These are phyloP conservation scores for Stygiomarasmius scandens DNA, from an alignment of 1,284 basidiomycete species.

Conservation along the genomic window DNA sequence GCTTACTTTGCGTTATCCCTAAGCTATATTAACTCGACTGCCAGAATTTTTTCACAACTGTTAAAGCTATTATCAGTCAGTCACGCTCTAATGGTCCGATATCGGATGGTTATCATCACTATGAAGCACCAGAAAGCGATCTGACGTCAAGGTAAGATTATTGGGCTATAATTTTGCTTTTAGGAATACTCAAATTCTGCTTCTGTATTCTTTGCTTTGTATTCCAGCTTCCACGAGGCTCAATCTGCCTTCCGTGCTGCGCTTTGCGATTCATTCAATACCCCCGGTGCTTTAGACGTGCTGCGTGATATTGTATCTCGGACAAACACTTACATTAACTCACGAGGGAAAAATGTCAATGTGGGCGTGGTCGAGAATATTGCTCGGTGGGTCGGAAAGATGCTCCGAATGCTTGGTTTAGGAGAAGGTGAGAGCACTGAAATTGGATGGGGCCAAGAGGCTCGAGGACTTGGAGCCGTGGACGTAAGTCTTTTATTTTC, in stretches of 20 bases:
- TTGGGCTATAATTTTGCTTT: slow-evolving; percentile 14
- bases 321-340: slow-evolving; percentile 87
- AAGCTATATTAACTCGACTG: slow-evolving; percentile 12
- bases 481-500: slow-evolving; percentile 54
- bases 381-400: slow-evolving; percentile 85
- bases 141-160: slow-evolving; percentile 60
- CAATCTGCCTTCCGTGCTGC: slow-evolving; percentile 86
- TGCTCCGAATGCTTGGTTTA: slow-evolving; percentile 95
- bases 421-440: slow-evolving; percentile 75
- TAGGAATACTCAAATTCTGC: slow-evolving; percentile 16
- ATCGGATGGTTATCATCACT: slow-evolving; percentile 65
- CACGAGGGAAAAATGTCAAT: slow-evolving; percentile 64
- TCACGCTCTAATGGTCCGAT: slow-evolving; percentile 47
- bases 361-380: slow-evolving; percentile 73
- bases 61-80: slow-evolving; percentile 79
- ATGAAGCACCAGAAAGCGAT: slow-evolving; percentile 66
- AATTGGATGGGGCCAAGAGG: slow-evolving; percentile 74
- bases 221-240: slow-evolving; percentile 68
- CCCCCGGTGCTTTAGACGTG: slow-evolving; percentile 79
- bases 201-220: neutral
- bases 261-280: slow-evolving; percentile 98
- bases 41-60: slow-evolving; percentile 93
- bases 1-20: slow-evolving; percentile 26
- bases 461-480: slow-evolving; percentile 40
- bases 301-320: slow-evolving; percentile 86